Evolutionary conservation across 2,329 filamentous ascomycete species (phyloP).

Genomic region (Lecanicillium sp.): DNA sequence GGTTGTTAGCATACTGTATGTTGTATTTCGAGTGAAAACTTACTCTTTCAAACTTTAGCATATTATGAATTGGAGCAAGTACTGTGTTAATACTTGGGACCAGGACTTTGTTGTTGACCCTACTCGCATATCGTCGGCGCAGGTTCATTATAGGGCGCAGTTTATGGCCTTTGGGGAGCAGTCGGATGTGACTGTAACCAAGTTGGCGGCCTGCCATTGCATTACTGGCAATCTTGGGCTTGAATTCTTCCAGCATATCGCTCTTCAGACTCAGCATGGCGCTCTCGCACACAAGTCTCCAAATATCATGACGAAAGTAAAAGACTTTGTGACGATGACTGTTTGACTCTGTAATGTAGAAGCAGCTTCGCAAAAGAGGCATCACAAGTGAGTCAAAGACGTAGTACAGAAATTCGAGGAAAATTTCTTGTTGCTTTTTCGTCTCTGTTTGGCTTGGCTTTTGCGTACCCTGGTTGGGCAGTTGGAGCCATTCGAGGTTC

Average conservation of each 20-base stretch:
- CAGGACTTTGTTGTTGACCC: constrained; percentile 56
- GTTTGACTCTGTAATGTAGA: constrained; percentile 90
- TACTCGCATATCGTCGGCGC: constrained; percentile 50
- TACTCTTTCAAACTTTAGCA: constrained; percentile 74
- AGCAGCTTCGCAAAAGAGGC: constrained; percentile 77
- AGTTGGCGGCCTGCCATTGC: constrained; percentile 57
- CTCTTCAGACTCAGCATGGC: constrained; percentile 59
- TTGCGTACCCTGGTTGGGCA: constrained; percentile 34
- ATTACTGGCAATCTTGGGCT: constrained; percentile 43
- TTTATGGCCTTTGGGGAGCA: constrained; percentile 72
- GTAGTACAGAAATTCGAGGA: constrained; percentile 85
- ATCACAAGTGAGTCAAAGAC: constrained; percentile 87
- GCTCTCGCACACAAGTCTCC: constrained; percentile 69
- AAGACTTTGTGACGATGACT: constrained; percentile 73
- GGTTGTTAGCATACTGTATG: constrained; percentile 12
- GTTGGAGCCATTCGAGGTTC: constrained; percentile 65
- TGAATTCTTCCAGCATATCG: constrained; percentile 74
- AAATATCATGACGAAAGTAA: constrained; percentile 92
- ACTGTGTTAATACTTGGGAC: constrained; percentile 36
- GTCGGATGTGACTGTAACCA: constrained; percentile 69
- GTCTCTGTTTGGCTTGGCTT: constrained; percentile 66
- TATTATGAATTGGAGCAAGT: constrained; percentile 65
- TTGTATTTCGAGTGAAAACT: constrained; percentile 1
- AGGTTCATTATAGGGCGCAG: constrained; percentile 86
- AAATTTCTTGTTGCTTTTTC: constrained; percentile 68